phyloP scores from a whole-genome alignment of 2,329 filamentous ascomycete genomes.

The Falciphora oryzae region DNA sequence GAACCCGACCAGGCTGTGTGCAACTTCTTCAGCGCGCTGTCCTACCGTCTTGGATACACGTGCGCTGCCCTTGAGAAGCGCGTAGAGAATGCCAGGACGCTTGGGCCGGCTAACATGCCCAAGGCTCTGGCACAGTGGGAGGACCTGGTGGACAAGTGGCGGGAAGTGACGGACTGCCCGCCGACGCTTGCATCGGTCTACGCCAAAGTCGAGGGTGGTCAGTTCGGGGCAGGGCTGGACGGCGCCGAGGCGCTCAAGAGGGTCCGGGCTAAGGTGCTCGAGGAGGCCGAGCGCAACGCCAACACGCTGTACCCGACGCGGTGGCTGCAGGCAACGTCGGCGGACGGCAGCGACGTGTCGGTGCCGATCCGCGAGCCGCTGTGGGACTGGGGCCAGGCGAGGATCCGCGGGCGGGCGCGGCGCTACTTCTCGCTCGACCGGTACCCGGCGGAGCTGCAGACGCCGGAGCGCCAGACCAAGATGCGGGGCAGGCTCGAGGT shows the following conservation, averaged over 20 bases:
- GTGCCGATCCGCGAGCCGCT: slow-evolving; percentile 21
- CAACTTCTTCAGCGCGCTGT: slow-evolving; percentile 22
- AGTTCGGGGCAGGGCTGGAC: slow-evolving; percentile 13
- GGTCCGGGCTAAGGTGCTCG: slow-evolving; percentile 34
- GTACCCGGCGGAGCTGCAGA: slow-evolving; percentile 41
- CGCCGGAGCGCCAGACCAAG: slow-evolving; percentile 20
- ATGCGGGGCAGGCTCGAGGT: slow-evolving; percentile 27
- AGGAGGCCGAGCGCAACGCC: slow-evolving; percentile 37
- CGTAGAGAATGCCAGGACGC: neutral
- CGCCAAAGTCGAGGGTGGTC: slow-evolving; percentile 21
- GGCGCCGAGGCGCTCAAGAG: slow-evolving; percentile 19
- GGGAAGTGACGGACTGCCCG: neutral
- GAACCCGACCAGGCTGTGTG: slow-evolving; percentile 13
- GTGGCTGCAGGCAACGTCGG: slow-evolving; percentile 13
- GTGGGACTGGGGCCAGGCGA: slow-evolving; percentile 30
- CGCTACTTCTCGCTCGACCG: slow-evolving; percentile 40
- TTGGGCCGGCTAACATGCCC: neutral
- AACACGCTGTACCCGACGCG: slow-evolving; percentile 33
- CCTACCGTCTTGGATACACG: slow-evolving; percentile 22
- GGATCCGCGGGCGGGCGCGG: slow-evolving; percentile 19
- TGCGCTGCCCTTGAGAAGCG: slow-evolving; percentile 17
- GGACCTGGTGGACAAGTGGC: slow-evolving; percentile 9
- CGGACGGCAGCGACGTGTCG: slow-evolving; percentile 14
- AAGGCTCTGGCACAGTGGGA: slow-evolving; percentile 11
- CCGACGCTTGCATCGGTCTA: slow-evolving; percentile 19